Percentiles rank a stretch among this genome's conserved stretches.
Evolutionary conservation across 2,329 filamentous ascomycete genomes (phyloP).

Genomic region (Periconia macrospinosa): DNA sequence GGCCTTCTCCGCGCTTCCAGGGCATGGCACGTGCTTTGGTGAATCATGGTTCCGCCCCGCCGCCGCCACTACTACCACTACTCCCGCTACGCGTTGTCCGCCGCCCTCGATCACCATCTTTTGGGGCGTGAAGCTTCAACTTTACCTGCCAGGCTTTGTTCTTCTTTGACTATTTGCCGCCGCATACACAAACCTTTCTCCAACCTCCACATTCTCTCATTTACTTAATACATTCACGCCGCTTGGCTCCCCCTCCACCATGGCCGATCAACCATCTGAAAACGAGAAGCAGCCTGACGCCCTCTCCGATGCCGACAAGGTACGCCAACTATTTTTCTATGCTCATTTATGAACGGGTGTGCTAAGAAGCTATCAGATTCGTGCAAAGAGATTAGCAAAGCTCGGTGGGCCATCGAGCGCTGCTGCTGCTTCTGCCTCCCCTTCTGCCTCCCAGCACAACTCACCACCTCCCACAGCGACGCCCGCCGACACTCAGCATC

Average conservation of each 20-base stretch:
- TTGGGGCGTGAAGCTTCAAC: no score
- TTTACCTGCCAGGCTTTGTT: no score
- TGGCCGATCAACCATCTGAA: conserved; percentile 25
- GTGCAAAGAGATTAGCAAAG: conserved; percentile 68
- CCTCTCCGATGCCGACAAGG: conserved; percentile 53
- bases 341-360: conserved; percentile 21
- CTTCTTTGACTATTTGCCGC: no score
- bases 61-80: no score
- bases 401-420: conserved; percentile 47
- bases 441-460: conserved; percentile 23
- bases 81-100: no score
- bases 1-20: neutral
- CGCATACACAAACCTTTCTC: no score
- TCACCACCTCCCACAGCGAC: conserved; percentile 23
- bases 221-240: no score
- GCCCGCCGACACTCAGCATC: conserved; percentile 30
- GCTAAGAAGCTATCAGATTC: conserved; percentile 56
- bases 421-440: conserved; percentile 3
- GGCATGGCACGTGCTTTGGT: conserved; percentile 1
- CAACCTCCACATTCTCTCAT: no score
- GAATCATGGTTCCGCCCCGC: no score
- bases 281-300: conserved; percentile 37
- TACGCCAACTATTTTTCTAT: conserved; percentile 22
- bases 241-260: conserved; percentile 11
- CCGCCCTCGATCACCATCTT: no score